Evolutionary conservation across 164 flowering plant species (phyloP).

Genomic region (Protea cynaroides): DNA sequence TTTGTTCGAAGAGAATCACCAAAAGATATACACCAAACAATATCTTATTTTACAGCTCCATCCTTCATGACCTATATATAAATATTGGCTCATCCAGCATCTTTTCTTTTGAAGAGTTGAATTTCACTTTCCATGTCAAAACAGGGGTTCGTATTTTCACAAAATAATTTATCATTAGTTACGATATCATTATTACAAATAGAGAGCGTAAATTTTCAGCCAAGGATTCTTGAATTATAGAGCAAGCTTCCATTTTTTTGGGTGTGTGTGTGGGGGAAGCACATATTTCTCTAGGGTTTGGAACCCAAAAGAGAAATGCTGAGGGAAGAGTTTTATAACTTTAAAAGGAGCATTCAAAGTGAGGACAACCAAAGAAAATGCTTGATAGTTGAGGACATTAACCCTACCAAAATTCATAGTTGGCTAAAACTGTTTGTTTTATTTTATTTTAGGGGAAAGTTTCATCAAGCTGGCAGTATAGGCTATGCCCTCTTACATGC

Average conservation of each 20-base stretch:
- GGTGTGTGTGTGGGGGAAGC: too few relatives aligned
- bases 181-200: background rate
- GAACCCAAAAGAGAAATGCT: background rate
- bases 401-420: too few relatives aligned
- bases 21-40: background rate
- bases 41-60: background rate
- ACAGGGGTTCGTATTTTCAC: too few relatives aligned
- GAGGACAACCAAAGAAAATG: background rate
- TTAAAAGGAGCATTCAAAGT: background rate
- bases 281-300: too few relatives aligned
- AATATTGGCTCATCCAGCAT: background rate
- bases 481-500: too few relatives aligned
- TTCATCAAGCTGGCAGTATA: too few relatives aligned
- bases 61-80: slow-evolving; percentile 2
- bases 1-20: slow-evolving; percentile 10
- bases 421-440: too few relatives aligned
- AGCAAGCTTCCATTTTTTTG: background rate
- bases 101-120: background rate
- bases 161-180: background rate
- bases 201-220: slow-evolving; percentile 2
- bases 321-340: background rate
- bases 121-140: background rate
- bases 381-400: background rate
- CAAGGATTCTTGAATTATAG: background rate
- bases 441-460: too few relatives aligned